Base-by-base conservation (phyloP, 768 basidiomycete species). In the Russula brevipes region DNA sequence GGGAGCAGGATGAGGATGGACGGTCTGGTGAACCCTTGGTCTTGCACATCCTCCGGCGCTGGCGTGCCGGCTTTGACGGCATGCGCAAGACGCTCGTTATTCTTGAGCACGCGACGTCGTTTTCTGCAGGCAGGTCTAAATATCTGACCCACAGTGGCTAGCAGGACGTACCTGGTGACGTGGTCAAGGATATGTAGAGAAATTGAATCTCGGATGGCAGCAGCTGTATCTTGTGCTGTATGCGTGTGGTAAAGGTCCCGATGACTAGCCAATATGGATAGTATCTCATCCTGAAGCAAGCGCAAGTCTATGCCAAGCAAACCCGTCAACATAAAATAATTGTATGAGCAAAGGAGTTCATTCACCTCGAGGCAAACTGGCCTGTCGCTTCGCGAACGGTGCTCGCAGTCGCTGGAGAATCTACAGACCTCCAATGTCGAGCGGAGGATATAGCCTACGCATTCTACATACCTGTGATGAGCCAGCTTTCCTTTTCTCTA, bases 11-110 rank as follows among this genome's bases (percentile, higher is more conserved):
- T 77, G 51, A 99, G 89, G 35, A 96, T 79, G 19, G 96, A 94
- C 10, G 97, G 96, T 5, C 97, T 89, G 7, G 95, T 97, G 76
- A 98, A 98, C 33, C 96, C 96, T 80, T 98, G 97, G 71, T 99
- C 97, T 76, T 92, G 91, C 14, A 91, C 81, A 64, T 91, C 85
- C 74, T 87, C 85, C 2, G 86, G 86, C 2, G 82, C 79, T 30
- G 84, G 77, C 7, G 76, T 75, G 42, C 80, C 76, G 1, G 80
- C 72, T 73, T 90, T 87, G 10, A 81, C 74, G 10, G 86, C 84
- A 66, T 86, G 83, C 0, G 89, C 80, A n/a, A 98, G 80, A 45
- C 89, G 89, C 66, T 96, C 93, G 70, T 98, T 98, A 74, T 95
- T 98, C 74, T 95, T 95, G 2, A 98, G 79, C 39, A 99, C 82